Base-by-base conservation (phyloP, 1,284 basidiomycete species). In the Sporisorium reilianum region DNA sequence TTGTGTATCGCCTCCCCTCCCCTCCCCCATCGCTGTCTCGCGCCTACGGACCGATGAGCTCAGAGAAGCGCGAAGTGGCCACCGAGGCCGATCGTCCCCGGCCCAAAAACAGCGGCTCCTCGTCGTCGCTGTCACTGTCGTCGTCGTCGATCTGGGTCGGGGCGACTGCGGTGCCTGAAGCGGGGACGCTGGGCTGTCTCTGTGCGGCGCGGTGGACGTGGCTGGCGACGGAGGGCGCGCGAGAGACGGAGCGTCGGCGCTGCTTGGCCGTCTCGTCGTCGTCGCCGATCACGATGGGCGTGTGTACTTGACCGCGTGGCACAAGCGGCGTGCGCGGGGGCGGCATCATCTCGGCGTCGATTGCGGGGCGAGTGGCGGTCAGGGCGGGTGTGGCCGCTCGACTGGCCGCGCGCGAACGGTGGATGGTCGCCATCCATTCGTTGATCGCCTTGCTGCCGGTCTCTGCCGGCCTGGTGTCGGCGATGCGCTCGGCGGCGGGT, bases 241-340 rank as follows among this genome's bases (percentile, higher is more conserved):
- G 51, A 3, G 59, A 46, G n/a, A 30, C 23, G n/a, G 30, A 7
- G 2, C 32, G 41, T 10, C n/a, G 41, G 25, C 25, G 38, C 9
- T 25, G 22, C 9, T 16, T 38, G 28, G 23, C 11, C 5, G 16
- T 3, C n/a, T 14, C 34, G 10, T 46, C 20, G 52, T 55, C 51
- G 25, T 48, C 60, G 12, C n/a, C 38, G 28, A 62, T 38, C 18
- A 55, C 53, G 32, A 55, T 50, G 18, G 60, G 60, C 20, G 36
- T 20, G n/a, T 22, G 16, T 5, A 44, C 9, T 42, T 30, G 34
- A 10, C 32, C 11, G n/a, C 42, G 32, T 12, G 23, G 23, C 10
- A 46, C 22, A 40, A 54, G 20, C 5, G 59, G 45, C 2, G 26
- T 20, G n/a, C 51, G 34, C 23, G 58, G 58, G 30, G 51, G 44